These are phyloP conservation scores for Delitschia confertaspora DNA, from an alignment of 495 filamentous ascomycete species.

Conservation along the genomic window DNA sequence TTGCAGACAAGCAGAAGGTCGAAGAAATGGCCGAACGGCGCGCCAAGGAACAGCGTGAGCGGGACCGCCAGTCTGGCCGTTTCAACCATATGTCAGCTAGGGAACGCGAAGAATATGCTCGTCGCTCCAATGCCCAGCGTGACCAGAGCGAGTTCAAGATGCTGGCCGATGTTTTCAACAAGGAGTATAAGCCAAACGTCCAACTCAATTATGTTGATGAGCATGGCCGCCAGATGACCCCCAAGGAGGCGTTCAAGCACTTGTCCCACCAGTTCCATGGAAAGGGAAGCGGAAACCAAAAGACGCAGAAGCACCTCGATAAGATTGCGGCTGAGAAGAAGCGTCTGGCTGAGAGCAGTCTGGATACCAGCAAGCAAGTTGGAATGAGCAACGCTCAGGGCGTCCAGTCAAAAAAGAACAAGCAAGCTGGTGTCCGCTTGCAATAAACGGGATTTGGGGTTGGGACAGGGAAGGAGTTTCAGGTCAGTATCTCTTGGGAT, in stretches of 20 bases:
- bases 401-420: conserved; percentile 64
- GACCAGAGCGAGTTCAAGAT: conserved; percentile 73
- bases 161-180: conserved; percentile 73
- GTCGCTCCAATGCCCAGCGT: conserved; percentile 74
- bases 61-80: conserved; percentile 69
- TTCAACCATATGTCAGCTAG: conserved; percentile 79
- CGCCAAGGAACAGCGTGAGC: conserved; percentile 75
- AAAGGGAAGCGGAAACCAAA: conserved; percentile 92
- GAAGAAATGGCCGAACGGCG: conserved; percentile 68
- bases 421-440: conserved; percentile 82
- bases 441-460: conserved; percentile 24
- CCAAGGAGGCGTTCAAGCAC: conserved; percentile 95
- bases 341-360: conserved; percentile 64
- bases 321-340: conserved; percentile 95
- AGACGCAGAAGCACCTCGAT: conserved; percentile 94
- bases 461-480: neutral
- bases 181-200: conserved; percentile 81
- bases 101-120: conserved; percentile 84
- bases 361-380: conserved; percentile 73
- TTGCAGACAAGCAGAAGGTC: conserved; percentile 63
- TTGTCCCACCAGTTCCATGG: conserved; percentile 96
- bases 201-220: conserved; percentile 87
- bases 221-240: conserved; percentile 69
- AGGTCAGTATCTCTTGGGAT: neutral
- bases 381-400: conserved; percentile 76